Base-by-base conservation (phyloP, 805 yeast species). In the Teunomyces cretensis region DNA sequence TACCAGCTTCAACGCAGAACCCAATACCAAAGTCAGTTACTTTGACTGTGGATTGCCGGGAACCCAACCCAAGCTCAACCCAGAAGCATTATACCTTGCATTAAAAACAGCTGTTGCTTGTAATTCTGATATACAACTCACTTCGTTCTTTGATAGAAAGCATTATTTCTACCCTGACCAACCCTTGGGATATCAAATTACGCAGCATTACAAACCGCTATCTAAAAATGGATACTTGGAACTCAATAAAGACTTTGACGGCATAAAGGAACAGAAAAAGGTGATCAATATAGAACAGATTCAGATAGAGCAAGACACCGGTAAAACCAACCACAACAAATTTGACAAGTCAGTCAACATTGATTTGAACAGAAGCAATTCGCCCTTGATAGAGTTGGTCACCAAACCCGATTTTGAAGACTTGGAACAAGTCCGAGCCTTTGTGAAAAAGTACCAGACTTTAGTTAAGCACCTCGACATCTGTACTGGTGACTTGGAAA, bases 161-260 rank as follows among this genome's bases (percentile, higher is more conserved):
- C 99, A 94, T 62, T 94, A 94, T 62, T 90, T 94, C 64, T 94
- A 94, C 62, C 92, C 91, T 1, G 99, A 94, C 63, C 98, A 94
- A 61, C 99, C 99, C 0, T 66, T 86, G 43, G 99, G 99, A 1
- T 94, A 90, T 65, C 99, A 94, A 62, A 86, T 94, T 41, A 94
- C 99, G 0, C 99, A 94, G 65, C 87, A 81, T 58, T 88, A 78
- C 60, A 75, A 75, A 30, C 97, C 98, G 1, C 70, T 88, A 39
- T 94, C 97, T 1, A 69, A 63, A 27, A 74, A 79, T 40, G 99
- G 99, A 0, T 51, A 43, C 15, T 39, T 92, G 26, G 60, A 60
- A 16, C 61, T 92, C 33, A 59, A 56, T 9, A 63, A 67, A 17
- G 65, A 75, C 30, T 70, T 74, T 44, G 96, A 90, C 58, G 80